These are phyloP conservation scores for Kwoniella sp. DNA, from an alignment of 768 basidiomycete genomes.

Conservation along the genomic window DNA sequence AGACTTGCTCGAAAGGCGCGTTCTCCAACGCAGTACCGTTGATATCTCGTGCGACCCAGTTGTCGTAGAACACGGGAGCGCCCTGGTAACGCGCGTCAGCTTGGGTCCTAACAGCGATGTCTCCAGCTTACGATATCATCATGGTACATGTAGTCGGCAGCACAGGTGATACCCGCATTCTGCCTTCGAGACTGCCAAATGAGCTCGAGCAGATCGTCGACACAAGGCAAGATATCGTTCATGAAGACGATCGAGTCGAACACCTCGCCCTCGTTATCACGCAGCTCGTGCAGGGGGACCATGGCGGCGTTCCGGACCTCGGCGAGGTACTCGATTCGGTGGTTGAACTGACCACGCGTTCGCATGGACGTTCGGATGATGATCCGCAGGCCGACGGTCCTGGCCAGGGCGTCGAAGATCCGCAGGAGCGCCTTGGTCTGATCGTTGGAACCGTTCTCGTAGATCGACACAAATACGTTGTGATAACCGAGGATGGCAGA, in stretches of 20 bases:
- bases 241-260: slow-evolving; percentile 98
- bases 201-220: slow-evolving; percentile 94
- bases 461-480: slow-evolving; percentile 96
- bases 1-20: slow-evolving; percentile 89
- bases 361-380: slow-evolving; percentile 89
- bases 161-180: slow-evolving; percentile 97
- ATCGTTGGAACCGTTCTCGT: slow-evolving; percentile 98
- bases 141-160: slow-evolving; percentile 99
- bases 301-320: slow-evolving; percentile 99
- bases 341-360: slow-evolving; percentile 92
- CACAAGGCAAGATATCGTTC: slow-evolving; percentile 98
- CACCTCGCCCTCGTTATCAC: slow-evolving; percentile 85
- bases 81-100: slow-evolving; percentile 51
- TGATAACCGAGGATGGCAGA: slow-evolving; percentile 89
- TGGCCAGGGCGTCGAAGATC: slow-evolving; percentile 88
- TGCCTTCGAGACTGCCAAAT: slow-evolving; percentile 90
- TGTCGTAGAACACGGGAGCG: slow-evolving; percentile 83
- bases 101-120: too few relatives aligned
- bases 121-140: slow-evolving; percentile 68
- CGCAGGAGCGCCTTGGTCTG: slow-evolving; percentile 95
- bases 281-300: slow-evolving; percentile 86
- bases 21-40: slow-evolving; percentile 98
- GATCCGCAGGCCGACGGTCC: slow-evolving; percentile 83
- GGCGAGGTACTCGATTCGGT: slow-evolving; percentile 99
- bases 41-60: slow-evolving; percentile 96